phyloP scores from a whole-genome alignment of 805 yeast species.

The Wickerhamomyces xylosicus region DNA sequence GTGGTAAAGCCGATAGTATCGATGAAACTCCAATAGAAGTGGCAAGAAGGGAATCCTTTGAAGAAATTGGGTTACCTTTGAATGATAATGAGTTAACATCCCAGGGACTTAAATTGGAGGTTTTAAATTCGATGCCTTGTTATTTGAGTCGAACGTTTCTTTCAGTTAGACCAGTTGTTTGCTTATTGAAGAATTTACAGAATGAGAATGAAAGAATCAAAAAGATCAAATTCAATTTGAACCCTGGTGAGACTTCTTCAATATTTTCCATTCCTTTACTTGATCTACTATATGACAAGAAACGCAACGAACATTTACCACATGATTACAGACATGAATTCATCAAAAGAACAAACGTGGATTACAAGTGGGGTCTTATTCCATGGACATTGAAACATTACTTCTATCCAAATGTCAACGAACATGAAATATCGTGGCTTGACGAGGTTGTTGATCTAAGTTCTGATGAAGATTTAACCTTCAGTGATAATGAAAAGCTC shows the following conservation, averaged over 20 bases:
- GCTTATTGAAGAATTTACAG: constrained; percentile 35
- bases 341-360: constrained; percentile 19
- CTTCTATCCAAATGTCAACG: constrained; percentile 44
- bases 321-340: constrained; percentile 20
- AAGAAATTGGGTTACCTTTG: constrained; percentile 70
- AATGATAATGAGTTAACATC: constrained; percentile 29
- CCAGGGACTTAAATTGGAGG: constrained; percentile 50
- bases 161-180: constrained; percentile 76
- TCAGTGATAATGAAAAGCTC: constrained; percentile 6
- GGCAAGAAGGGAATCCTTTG: constrained; percentile 76
- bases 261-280: constrained; percentile 60
- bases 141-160: constrained; percentile 74
- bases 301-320: background rate
- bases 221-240: constrained; percentile 36
- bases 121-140: constrained; percentile 57
- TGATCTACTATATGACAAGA: constrained; percentile 34
- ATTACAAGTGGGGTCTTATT: constrained; percentile 60
- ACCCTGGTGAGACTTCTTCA: constrained; percentile 71
- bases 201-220: constrained; percentile 12
- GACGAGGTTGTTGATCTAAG: constrained; percentile 49
- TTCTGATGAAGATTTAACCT: constrained; percentile 35
- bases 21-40: constrained; percentile 60
- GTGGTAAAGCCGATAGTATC: constrained; percentile 77
- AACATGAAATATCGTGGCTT: constrained; percentile 54
- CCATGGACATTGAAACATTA: constrained; percentile 57